Conservation (phyloP, 148 eudicot species). For the Fallopia convolvulus region DNA sequence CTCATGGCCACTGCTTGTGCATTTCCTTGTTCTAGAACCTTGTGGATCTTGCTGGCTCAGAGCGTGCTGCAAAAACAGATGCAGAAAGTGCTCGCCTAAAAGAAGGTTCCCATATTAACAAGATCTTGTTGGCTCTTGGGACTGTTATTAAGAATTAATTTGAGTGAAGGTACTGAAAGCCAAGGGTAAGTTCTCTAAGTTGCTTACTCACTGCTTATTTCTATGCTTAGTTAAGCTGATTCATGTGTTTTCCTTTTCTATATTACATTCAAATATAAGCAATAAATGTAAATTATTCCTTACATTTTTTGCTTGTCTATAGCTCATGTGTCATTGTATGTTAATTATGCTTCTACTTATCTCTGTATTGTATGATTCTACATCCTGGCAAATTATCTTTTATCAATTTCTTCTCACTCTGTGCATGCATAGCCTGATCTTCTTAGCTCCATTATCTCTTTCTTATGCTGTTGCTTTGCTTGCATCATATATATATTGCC, state of each 20-base stretch:
- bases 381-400: neutral
- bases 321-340: too few relatives aligned
- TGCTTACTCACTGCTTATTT: constrained; percentile 7
- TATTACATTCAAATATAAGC: too few relatives aligned
- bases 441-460: neutral
- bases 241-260: too few relatives aligned
- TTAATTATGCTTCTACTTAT: too few relatives aligned
- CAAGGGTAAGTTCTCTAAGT: constrained; percentile 61
- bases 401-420: neutral
- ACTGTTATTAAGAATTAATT: constrained; percentile 90
- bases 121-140: constrained; percentile 96
- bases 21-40: constrained; percentile 45
- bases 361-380: too few relatives aligned
- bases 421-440: neutral
- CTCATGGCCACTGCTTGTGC: neutral
- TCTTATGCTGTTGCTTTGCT: neutral
- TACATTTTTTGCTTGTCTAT: too few relatives aligned
- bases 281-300: too few relatives aligned
- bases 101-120: constrained; percentile 97
- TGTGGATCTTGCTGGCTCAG: constrained; percentile 99
- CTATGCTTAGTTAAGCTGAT: too few relatives aligned
- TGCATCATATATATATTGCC: neutral
- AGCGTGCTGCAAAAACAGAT: constrained; percentile 97
- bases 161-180: constrained; percentile 98
- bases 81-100: constrained; percentile 98